phyloP scores from a whole-genome alignment of 108 stramenopile genomes.

The Cyclotella atomus region DNA sequence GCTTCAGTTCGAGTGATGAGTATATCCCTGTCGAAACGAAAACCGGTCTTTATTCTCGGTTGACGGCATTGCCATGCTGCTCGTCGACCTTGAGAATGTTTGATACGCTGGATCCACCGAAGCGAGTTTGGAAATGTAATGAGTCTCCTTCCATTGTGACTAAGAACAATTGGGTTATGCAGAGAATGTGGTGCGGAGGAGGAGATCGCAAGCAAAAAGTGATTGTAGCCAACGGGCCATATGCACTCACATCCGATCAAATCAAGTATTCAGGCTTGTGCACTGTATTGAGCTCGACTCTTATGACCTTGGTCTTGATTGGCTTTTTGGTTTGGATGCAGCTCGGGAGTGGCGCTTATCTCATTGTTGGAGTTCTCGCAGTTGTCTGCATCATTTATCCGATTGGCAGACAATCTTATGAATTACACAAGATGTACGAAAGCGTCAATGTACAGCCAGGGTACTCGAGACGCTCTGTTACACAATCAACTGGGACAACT shows the following conservation, averaged over 20 bases:
- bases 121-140: constrained; percentile 47
- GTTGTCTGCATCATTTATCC: constrained; percentile 39
- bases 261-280: constrained; percentile 33
- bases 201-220: constrained; percentile 7
- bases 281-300: constrained; percentile 17
- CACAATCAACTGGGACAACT: constrained; percentile 11
- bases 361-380: constrained; percentile 35
- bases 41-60: constrained; percentile 30
- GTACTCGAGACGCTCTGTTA: constrained; percentile 19
- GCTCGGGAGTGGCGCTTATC: constrained; percentile 25
- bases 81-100: constrained; percentile 8
- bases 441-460: constrained; percentile 11
- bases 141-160: constrained; percentile 64
- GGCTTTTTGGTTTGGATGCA: constrained; percentile 54
- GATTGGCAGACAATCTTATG: constrained; percentile 15
- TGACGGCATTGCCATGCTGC: constrained; percentile 17
- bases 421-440: constrained; percentile 33
- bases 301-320: constrained; percentile 26
- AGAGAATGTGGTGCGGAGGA: constrained; percentile 44
- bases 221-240: constrained; percentile 27
- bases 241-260: constrained; percentile 33
- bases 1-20: constrained; percentile 15
- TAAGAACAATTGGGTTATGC: constrained; percentile 55
- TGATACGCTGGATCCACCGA: constrained; percentile 44
- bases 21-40: constrained; percentile 20